A percentile compares a stretch with the other conserved stretches of the same genome.
phyloP scores from a whole-genome alignment of 1,284 basidiomycete genomes.

The Sphaerobolus stellatus region DNA sequence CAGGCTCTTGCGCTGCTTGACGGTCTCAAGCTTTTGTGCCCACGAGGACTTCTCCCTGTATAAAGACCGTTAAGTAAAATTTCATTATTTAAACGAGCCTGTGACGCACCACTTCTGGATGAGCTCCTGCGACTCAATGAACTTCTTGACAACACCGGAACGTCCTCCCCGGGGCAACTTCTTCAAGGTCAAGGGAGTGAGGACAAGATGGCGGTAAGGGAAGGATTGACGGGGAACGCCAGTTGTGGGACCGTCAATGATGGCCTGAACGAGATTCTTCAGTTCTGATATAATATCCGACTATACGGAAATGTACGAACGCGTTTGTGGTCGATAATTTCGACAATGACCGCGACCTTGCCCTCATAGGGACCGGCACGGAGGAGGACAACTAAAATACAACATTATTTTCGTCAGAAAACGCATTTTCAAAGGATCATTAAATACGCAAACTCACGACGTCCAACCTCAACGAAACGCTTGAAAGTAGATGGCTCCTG shows the following conservation, averaged over 20 bases:
- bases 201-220: conserved; percentile 90
- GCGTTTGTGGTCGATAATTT: conserved; percentile 99
- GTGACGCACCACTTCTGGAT: conserved; percentile 75
- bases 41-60: conserved; percentile 64
- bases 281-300: not conserved
- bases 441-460: conserved; percentile 50
- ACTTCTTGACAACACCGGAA: conserved; percentile 81
- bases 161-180: conserved; percentile 89
- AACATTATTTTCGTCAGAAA: not conserved
- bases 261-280: conserved; percentile 66
- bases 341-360: conserved; percentile 92
- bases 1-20: conserved; percentile 72
- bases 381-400: conserved; percentile 84
- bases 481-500: conserved; percentile 80
- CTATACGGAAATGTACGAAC: conserved; percentile 52
- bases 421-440: not conserved
- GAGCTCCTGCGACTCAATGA: conserved; percentile 78
- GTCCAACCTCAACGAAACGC: conserved; percentile 98
- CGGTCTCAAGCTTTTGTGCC: conserved; percentile 87
- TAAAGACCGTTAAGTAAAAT: not conserved
- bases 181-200: conserved; percentile 85
- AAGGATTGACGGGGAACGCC: conserved; percentile 90
- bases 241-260: conserved; percentile 92
- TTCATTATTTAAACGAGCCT: not conserved
- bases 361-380: conserved; percentile 84